Base-by-base conservation (phyloP, 2,329 filamentous ascomycete genomes). In the Sclerotinia spermophila region DNA sequence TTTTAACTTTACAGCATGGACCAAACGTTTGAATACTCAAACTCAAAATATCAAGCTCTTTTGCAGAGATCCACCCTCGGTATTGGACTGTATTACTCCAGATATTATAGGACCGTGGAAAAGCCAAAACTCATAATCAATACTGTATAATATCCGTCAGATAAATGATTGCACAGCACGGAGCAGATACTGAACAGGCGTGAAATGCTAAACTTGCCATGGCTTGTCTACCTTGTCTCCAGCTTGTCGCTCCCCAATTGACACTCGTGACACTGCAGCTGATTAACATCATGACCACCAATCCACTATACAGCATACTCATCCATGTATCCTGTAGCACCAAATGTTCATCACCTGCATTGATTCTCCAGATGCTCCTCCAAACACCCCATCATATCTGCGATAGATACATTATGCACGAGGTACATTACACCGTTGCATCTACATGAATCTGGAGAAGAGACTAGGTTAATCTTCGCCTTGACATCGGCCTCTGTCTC, bases 401-500 rank as follows among this genome's bases (percentile, higher is more conserved):
- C 48, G 48, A 53, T 53, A 53, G n/a, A n/a, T 40, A 17, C 27
- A 56, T 24, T 35, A 56, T 13, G 15, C 1, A 56, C 17, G 5
- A 27, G 7, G 17, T 3, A 59, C 56, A 24, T 35, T 38, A 24
- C 33, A 59, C 38, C 33, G 24, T 59, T 38, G 56, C 33, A 59
- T 38, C 24, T n/a, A 59, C 56, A n/a, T 19, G 30, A 35, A 59
- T 53, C 48, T 6, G 48, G n/a, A 53, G 48, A 59, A n/a, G 11
- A 35, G 51, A 51, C 24, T n/a, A 64, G 61, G 61, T 64, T 64
- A 64, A 64, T 48, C 61, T 64, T 33, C 61, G 61, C 44, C 13
- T 13, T 13, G 38, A 64, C 44, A 51, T 51, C 61, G 61, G 61
- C 11, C 40, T 48, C 60, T 24, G 5, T 19, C 30, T 15, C 21